Evolutionary conservation across 176 grass and related monocot genomes (phyloP).

Genomic region (Melocanna baccifera): DNA sequence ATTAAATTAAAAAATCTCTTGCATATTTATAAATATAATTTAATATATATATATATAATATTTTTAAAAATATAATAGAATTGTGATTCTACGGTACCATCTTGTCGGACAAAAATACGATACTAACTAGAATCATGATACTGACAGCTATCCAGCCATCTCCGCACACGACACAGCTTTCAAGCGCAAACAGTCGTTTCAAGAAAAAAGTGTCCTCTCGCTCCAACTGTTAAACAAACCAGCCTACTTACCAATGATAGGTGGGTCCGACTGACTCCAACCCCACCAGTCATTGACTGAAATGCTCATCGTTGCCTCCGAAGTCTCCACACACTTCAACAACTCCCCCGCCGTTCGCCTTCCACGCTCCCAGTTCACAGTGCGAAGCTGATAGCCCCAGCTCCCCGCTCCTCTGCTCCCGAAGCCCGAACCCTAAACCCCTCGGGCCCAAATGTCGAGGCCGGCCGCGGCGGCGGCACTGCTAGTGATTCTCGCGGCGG

Average conservation of each 20-base stretch:
- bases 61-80: too few species aligned
- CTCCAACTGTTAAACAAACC: neutral
- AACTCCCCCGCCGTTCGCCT: neutral
- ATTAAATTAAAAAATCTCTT: too few species aligned
- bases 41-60: too few species aligned
- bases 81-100: too few species aligned
- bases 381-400: neutral
- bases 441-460: slow-evolving; percentile 25
- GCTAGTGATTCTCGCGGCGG: slow-evolving; percentile 7
- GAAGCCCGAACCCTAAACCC: slow-evolving; percentile 38
- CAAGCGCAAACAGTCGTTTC: neutral
- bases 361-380: neutral
- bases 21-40: too few species aligned
- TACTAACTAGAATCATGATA: too few species aligned
- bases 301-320: neutral
- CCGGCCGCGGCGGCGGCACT: neutral
- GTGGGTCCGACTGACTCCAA: accelerated
- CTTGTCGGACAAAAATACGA: too few species aligned
- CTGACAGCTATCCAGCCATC: too few species aligned
- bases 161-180: slow-evolving; percentile 5
- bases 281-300: slow-evolving; percentile 16
- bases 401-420: neutral
- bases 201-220: neutral
- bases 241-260: neutral
- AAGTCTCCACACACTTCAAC: neutral